Evolutionary conservation across 129 eudicot genomes (phyloP).

Genomic region (Artemisia tridentata): DNA sequence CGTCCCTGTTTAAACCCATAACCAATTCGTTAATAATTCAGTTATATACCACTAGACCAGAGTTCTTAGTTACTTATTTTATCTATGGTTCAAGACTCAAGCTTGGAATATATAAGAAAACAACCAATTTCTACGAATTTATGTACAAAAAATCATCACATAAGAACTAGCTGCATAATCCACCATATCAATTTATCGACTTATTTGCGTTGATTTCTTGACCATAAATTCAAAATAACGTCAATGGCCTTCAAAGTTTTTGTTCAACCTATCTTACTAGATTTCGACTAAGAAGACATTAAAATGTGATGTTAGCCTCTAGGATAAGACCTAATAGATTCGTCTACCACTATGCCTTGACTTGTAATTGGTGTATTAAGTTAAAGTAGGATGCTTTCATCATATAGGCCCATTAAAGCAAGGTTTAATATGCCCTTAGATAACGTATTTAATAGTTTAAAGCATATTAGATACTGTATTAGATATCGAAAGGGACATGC

Average conservation of each 20-base stretch:
- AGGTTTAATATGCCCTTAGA: conserved; percentile 28
- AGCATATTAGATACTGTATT: conserved; percentile 30
- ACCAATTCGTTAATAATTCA: too few relatives aligned
- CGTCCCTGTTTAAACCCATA: too few relatives aligned
- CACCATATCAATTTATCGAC: background rate
- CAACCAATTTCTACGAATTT: too few relatives aligned
- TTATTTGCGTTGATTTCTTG: background rate
- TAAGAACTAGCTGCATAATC: too few relatives aligned
- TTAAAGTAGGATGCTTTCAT: conserved; percentile 30
- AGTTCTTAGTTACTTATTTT: too few relatives aligned
- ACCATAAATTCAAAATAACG: background rate
- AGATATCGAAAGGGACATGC: conserved; percentile 34
- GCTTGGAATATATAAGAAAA: too few relatives aligned
- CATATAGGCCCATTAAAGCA: conserved; percentile 29
- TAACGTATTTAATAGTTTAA: conserved; percentile 28
- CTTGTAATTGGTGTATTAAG: conserved; percentile 32
- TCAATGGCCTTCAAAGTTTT: conserved; percentile 5
- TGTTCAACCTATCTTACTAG: background rate
- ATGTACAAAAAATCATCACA: too few relatives aligned
- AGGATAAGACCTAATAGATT: conserved; percentile 22
- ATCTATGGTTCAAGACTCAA: too few relatives aligned
- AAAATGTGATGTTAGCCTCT: conserved; percentile 7
- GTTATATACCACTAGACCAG: too few relatives aligned
- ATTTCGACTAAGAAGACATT: background rate
- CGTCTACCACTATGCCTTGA: conserved; percentile 16